Evolutionary conservation across 225 moss, liverwort and hornwort genomes (phyloP), one percentile per base, ranked within the genome.

Genomic region (Anthoceros angustus): DNA sequence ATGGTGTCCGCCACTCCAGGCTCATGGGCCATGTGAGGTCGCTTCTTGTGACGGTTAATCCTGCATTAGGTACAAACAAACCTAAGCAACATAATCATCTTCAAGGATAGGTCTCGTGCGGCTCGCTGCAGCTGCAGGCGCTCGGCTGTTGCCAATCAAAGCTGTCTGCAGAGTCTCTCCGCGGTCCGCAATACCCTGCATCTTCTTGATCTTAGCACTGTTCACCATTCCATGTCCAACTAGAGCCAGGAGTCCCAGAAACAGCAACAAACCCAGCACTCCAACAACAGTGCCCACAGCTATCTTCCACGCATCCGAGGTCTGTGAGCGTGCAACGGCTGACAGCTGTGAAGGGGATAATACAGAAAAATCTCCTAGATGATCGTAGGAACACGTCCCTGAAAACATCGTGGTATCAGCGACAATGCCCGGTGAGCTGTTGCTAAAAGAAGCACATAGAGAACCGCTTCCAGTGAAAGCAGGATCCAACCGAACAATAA

Each of bases 21-120:
- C 32, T 32, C 32, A 1, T 32, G 32, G 32, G 32, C 32, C 4
- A 1, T 32, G 32, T 32, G 32, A 32, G 32, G 4, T 32, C 4
- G 32, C 32, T 32, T 1, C 32, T 32, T 32, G 32, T 32, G 4
- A 32, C 32, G 32, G 32, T 32, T 32, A 1, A 1, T 32, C 32
- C 32, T 32, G 32, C 32, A 32, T 1, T n/a, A n/a, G n/a, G n/a
- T n/a, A n/a, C 1, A 32, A 32, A 32, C 32, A 32, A 32, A 32
- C 32, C 55, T 55, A 55, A 55, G 14, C 80, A 86, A 80, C 63
- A 73, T 77, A 74, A 63, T 93, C 93, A 61, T 61, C 70, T 76
- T 89, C 93, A 48, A 93, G 83, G 69, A 62, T 50, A 23, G 93
- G 93, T 45, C 85, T 80, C 12, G 93, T 93, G 67, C 93, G 79